Percentiles rank a stretch among this genome's conserved stretches.
phyloP scores from a whole-genome alignment of 148 eudicot species.

The Pharnaceum exiguum region DNA sequence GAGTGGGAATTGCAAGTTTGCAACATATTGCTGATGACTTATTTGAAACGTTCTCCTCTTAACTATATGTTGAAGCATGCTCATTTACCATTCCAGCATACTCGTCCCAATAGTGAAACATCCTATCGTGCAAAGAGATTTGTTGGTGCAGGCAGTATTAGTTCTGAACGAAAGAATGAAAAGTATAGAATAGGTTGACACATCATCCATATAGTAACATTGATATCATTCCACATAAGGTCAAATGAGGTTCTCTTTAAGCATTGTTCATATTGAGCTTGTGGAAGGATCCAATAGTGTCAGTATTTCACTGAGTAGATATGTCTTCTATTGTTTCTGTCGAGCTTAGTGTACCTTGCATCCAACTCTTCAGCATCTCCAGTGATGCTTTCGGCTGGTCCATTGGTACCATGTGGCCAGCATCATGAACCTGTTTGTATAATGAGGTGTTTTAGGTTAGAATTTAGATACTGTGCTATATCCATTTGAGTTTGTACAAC shows the following conservation, averaged over 20 bases:
- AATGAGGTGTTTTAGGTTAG: conserved; percentile 4
- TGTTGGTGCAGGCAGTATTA: no score
- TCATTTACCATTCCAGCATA: no score
- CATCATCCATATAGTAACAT: not conserved
- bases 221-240: not conserved
- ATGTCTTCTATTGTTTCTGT: conserved; percentile 15
- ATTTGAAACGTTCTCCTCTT: no score
- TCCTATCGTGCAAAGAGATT: no score
- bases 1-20: no score
- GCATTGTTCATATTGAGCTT: not conserved
- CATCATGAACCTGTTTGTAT: conserved; percentile 45
- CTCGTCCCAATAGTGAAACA: no score
- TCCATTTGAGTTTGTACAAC: not conserved
- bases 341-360: conserved; percentile 35
- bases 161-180: not conserved
- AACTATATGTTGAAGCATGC: no score
- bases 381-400: conserved; percentile 84
- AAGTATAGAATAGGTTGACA: not conserved
- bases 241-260: conserved; percentile 5
- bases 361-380: conserved; percentile 79
- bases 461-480: not conserved
- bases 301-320: conserved; percentile 14
- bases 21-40: no score
- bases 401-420: conserved; percentile 88
- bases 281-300: no score